These are phyloP conservation scores for Fusarium multiceps DNA, from an alignment of 2,329 filamentous ascomycete genomes.

Conservation along the genomic window DNA sequence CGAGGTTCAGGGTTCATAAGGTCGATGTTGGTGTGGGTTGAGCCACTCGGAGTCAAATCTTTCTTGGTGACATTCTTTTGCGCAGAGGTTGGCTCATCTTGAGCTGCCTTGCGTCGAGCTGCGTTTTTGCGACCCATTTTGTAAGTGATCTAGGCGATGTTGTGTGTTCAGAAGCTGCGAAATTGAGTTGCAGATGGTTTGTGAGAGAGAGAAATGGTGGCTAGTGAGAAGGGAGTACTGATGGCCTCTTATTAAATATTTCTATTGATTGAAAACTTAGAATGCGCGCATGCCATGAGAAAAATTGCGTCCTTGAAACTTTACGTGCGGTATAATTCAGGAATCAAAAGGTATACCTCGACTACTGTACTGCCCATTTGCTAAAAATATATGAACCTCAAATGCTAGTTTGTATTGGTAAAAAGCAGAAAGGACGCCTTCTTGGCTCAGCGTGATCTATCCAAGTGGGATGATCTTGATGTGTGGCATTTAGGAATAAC, in stretches of 20 bases:
- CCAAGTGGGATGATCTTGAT: accelerated
- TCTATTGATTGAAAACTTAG: background rate
- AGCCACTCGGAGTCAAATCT: background rate
- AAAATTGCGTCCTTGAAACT: background rate
- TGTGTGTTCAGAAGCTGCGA: background rate
- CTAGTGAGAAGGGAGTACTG: background rate
- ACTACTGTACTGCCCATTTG: too few species aligned
- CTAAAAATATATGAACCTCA: too few species aligned
- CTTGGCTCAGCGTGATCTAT: accelerated
- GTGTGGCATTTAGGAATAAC: accelerated
- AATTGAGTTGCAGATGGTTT: accelerated
- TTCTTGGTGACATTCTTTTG: accelerated
- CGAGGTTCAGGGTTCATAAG: background rate
- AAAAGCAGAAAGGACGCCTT: accelerated
- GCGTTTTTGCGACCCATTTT: background rate
- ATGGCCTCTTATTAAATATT: background rate
- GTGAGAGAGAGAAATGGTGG: background rate
- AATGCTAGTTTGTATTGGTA: too few species aligned
- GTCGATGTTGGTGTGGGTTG: accelerated
- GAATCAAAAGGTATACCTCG: accelerated
- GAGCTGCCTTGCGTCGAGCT: background rate
- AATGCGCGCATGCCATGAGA: accelerated
- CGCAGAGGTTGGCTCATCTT: background rate
- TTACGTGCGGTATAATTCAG: background rate
- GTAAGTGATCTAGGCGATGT: accelerated